phyloP scores from a whole-genome alignment of 441 rosid species.

The Heliophila coronopifolia region DNA sequence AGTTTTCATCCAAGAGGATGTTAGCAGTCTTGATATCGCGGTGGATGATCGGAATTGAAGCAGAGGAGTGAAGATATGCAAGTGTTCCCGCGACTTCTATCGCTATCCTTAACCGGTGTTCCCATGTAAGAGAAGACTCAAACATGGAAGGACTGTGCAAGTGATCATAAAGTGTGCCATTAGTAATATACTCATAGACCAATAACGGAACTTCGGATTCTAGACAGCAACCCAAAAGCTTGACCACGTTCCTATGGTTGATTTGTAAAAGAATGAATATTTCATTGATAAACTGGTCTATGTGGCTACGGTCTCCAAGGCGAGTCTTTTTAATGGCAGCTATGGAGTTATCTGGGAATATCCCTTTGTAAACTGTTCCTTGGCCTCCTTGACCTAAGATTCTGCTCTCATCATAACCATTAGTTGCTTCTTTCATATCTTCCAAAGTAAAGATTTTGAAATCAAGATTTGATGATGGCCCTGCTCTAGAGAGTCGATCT shows the following conservation, averaged over 20 bases:
- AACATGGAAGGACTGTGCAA: slow-evolving; percentile 4
- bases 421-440: slow-evolving; percentile 8
- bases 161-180: slow-evolving; percentile 20
- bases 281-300: slow-evolving; percentile 23
- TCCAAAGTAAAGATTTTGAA: slow-evolving; percentile 14
- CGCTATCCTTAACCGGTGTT: slow-evolving; percentile 8
- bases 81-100: slow-evolving; percentile 19
- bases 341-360: not conserved
- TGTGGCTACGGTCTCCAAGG: slow-evolving; percentile 20
- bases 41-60: slow-evolving; percentile 24
- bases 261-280: slow-evolving; percentile 17
- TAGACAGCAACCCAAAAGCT: slow-evolving; percentile 19
- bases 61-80: slow-evolving; percentile 23
- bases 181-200: slow-evolving; percentile 19
- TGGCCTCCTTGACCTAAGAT: slow-evolving; percentile 25
- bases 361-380: slow-evolving; percentile 29
- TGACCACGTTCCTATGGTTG: slow-evolving; percentile 24
- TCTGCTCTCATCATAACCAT: slow-evolving; percentile 14
- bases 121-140: slow-evolving; percentile 17
- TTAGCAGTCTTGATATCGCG: slow-evolving; percentile 27
- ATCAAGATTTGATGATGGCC: not conserved
- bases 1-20: slow-evolving; percentile 18
- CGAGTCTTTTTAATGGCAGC: slow-evolving; percentile 24
- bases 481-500: slow-evolving; percentile 14
- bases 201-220: slow-evolving; percentile 21